Base-by-base conservation (phyloP, 2,329 filamentous ascomycete genomes). In the Laburnicola sp. region DNA sequence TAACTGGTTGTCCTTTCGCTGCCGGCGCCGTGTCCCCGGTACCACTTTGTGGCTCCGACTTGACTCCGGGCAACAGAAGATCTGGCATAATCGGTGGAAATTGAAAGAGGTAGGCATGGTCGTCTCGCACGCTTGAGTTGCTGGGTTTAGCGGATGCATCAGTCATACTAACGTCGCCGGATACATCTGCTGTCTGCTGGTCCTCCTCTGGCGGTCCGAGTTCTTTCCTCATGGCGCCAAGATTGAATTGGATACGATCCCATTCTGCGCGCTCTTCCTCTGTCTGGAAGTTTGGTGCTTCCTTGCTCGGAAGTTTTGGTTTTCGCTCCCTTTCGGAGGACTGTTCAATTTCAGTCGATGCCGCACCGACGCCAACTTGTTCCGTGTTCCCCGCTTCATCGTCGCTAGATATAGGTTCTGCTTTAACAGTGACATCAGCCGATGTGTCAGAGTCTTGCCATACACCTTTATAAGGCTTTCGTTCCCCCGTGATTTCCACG, bases 41-140 rank as follows among this genome's bases (percentile, higher is more conserved):
- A n/a, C n/a, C n/a, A n/a, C n/a, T n/a, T n/a, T n/a, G n/a, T 2
- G 58, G 48, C 36, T 72, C 68, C 25, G 68, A 61, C 45, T 71
- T 71, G 45, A 69, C 58, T 10, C 62, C 63, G 1, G 77, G 71
- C 7, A 76, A 63, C 31, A 74, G 59, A 23, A 86, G 76, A 51
- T 81, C 80, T 4, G 84, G 84, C 3, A 85, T 80, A 51, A 84
- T 76, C 0, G 84, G 83, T 9, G 84, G 84, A 60, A 86, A 80
- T 66, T 86, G 84, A 66, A 86, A 82, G 45, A 86, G 75, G 65
- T 86, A 86, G 46, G 84, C 76, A 50, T 80, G 78, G 47, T 84
- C 80, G 31, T 80, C 72, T 74, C 77, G 60, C 1, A 64, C 74
- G 62, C 56, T 65, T 6, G 54, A 45, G 43, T 63, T 64, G 26